Base-by-base conservation (phyloP, 164 flowering plant genomes). In the Hamamelis virginiana region DNA sequence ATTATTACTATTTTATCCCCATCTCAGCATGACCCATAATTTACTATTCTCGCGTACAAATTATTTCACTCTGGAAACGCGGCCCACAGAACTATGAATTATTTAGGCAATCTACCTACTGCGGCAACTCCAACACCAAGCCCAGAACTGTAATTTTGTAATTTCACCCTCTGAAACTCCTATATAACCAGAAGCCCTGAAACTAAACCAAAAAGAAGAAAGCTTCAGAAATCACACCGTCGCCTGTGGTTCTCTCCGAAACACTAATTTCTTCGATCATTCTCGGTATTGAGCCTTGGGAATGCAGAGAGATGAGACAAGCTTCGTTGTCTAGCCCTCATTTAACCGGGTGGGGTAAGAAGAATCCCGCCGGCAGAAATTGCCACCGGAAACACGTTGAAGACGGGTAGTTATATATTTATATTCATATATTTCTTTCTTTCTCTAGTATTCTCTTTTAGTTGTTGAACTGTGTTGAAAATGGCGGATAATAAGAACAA, bases 361-460 rank as follows among this genome's bases (percentile, higher is more conserved):
- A 71, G 60, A 66, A 57, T 67, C 63, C 64, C 72, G 78, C 84
- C 72, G 83, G 81, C 78, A 47, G 89, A 33, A 85, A 65, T 55
- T 85, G 87, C 75, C 91, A 87, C 74, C 86, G 89, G 59, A 87
- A 87, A 68, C 86, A 85, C 82, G 86, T 85, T 18, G 89, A 85
- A 58, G 89, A 87, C 89, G 87, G 91, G 80, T 87, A 87, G 50
- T 9, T 12, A 9, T 12, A 46, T 46, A 11, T 15, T 0, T 46
- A 12, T 46, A 11, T 46, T 46, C 18, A 46, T 11, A 11, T 15
- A 4, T 46, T 15, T 10, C 50, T 46, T 11, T 14, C 11, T 14
- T 46, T 15, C 11, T 1, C 2, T 33, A 33, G 41, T 33, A 33
- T n/a, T n/a, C n/a, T n/a, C n/a, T n/a, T n/a, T n/a, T n/a, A n/a